Percentiles rank a stretch among this genome's conserved stretches.
phyloP scores from a whole-genome alignment of 2,329 filamentous ascomycete genomes.

The Aspergillus pseudotamarii region DNA sequence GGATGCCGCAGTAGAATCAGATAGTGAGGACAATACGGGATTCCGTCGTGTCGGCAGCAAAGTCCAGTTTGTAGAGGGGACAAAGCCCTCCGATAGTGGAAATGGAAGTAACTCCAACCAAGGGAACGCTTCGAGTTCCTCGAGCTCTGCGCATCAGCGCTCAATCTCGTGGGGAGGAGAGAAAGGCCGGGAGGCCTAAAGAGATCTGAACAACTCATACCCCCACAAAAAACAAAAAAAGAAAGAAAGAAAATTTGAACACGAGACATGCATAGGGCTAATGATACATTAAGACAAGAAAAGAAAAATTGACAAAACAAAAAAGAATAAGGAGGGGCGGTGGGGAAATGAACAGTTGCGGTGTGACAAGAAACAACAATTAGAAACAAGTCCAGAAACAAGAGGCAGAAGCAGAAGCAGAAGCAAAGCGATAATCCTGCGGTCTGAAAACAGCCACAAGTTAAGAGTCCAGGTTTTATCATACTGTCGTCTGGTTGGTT shows the following conservation, averaged over 20 bases:
- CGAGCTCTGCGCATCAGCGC: conserved; percentile 28
- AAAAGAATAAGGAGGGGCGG: not conserved
- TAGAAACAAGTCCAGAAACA: not conserved
- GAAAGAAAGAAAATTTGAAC: not conserved
- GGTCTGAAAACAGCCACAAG: not conserved
- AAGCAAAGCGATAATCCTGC: not conserved
- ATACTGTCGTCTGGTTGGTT: not conserved
- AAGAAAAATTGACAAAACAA: not conserved
- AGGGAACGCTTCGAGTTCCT: conserved; percentile 19
- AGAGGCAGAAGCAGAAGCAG: not conserved
- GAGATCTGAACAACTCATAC: conserved; percentile 7
- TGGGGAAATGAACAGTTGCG: not conserved
- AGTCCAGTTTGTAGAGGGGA: conserved; percentile 38
- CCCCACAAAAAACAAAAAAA: not conserved
- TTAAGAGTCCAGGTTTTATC: not conserved
- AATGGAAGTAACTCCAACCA: conserved; percentile 14
- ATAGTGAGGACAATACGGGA: conserved; percentile 27
- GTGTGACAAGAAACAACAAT: not conserved
- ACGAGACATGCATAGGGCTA: not conserved
- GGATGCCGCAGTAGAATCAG: conserved; percentile 22
- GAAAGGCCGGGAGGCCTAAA: conserved; percentile 33
- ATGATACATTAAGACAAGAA: not conserved
- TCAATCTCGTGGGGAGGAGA: conserved; percentile 47
- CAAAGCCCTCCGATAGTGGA: conserved; percentile 29
- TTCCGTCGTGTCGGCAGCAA: conserved; percentile 26